phyloP scores from a whole-genome alignment of 768 basidiomycete species.

The Termitomyces bulborhizus region DNA sequence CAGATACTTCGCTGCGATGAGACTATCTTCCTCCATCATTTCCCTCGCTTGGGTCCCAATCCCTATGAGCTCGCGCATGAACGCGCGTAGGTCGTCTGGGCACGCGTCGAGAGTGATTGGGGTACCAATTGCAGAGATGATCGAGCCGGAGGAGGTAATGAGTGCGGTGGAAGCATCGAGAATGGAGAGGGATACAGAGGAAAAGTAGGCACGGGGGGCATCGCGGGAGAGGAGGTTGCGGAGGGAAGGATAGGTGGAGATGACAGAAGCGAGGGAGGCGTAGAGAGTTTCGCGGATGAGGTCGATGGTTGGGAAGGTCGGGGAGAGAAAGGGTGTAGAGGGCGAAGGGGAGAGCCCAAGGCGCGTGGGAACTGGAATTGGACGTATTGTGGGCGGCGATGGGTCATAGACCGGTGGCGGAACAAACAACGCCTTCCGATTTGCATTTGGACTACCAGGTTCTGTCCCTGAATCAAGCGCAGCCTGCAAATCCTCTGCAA shows the following conservation, averaged over 20 bases:
- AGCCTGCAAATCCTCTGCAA: slow-evolving; percentile 68
- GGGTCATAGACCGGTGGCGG: slow-evolving; percentile 65
- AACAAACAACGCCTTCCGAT: slow-evolving; percentile 53
- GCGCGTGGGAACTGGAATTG: too few relatives aligned
- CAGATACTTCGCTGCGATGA: slow-evolving; percentile 37
- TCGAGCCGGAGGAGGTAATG: slow-evolving; percentile 40
- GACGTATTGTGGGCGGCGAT: slow-evolving; percentile 10
- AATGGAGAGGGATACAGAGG: slow-evolving; percentile 66
- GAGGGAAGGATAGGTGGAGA: slow-evolving; percentile 50
- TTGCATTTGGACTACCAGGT: slow-evolving; percentile 22
- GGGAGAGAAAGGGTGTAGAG: slow-evolving; percentile 24
- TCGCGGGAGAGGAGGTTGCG: slow-evolving; percentile 52
- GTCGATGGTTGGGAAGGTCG: slow-evolving; percentile 58
- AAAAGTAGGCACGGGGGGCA: slow-evolving; percentile 73
- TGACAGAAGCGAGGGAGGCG: slow-evolving; percentile 67
- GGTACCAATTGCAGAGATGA: slow-evolving; percentile 54
- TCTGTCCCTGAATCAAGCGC: slow-evolving; percentile 61
- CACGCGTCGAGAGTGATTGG: slow-evolving; percentile 54
- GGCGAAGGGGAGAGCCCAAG: background rate
- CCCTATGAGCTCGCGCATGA: slow-evolving; percentile 58
- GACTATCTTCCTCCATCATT: slow-evolving; percentile 50
- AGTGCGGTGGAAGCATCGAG: slow-evolving; percentile 56
- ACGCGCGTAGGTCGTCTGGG: slow-evolving; percentile 54
- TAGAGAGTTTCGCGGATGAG: slow-evolving; percentile 86
- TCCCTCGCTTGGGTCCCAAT: slow-evolving; percentile 46